Evolutionary conservation across 768 basidiomycete genomes (phyloP), one percentile per base, ranked within the genome.

Genomic region (Crassisporium funariophilum): DNA sequence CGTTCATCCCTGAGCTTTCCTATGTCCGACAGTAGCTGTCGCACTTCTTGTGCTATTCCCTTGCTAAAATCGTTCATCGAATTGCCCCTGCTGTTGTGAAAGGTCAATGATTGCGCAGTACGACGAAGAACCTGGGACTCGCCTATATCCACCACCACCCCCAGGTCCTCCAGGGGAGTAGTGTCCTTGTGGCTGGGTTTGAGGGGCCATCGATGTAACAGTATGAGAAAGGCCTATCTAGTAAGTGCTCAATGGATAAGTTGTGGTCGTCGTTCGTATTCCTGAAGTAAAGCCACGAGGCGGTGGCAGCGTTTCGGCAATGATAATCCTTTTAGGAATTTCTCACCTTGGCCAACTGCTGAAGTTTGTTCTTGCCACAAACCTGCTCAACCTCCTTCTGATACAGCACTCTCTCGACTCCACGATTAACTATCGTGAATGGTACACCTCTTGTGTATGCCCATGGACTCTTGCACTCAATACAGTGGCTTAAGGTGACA

Each of bases 21-120:
- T 21, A 92, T 90, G 61, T 93, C 90, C 19, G 73, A 77, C 17
- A 93, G 72, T 17, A 93, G 74, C 64, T 86, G 81, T 27, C 88
- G 79, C 7, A 93, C 87, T 69, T 93, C 91, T 11, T 74, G 69
- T 4, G 91, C 87, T 19, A 92, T 75, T 0, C 88, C 86, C 59
- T 86, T 89, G 59, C 85, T 91, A 65, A 92, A 91, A 53, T 92
- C 88, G 55, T 89, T 85, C 35, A 92, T 71, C 72, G 76, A 73
- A 38, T 53, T 58, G 13, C 59, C 54, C 50, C 47, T 57, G 37
- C 56, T 56, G 52, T 35, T 35, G 35, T 40, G 38, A 22, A 12
- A 42, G 12, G 33, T 20, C 11, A 38, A 46, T 54, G 46, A 49
- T 49, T 46, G 5, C 29, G 53, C 42, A 39, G 41, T 38, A 25